phyloP scores from a whole-genome alignment of 306 rosid species.

The Urtica urens region DNA sequence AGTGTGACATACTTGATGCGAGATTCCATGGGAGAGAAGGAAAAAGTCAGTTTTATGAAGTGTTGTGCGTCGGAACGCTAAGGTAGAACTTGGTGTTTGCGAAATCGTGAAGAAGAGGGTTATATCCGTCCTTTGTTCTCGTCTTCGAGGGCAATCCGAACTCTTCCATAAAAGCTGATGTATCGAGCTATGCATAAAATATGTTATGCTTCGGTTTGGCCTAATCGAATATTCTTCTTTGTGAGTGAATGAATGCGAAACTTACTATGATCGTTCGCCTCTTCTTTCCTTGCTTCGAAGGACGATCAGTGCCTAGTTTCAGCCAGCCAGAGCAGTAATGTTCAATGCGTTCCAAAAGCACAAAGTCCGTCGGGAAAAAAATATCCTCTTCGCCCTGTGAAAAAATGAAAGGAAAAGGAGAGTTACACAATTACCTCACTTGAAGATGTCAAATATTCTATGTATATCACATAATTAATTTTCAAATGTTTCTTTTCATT shows the following conservation, averaged over 20 bases:
- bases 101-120: slow-evolving; percentile 87
- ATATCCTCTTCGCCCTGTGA: slow-evolving; percentile 94
- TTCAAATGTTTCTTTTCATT: too few species aligned
- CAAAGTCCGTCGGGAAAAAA: slow-evolving; percentile 87
- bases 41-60: slow-evolving; percentile 16
- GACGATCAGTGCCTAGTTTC: slow-evolving; percentile 31
- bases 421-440: neutral
- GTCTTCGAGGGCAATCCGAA: slow-evolving; percentile 83
- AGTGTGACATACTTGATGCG: neutral
- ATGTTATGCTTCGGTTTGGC: neutral
- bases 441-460: too few species aligned
- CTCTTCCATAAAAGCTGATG: slow-evolving; percentile 98
- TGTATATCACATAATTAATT: too few species aligned
- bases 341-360: slow-evolving; percentile 74
- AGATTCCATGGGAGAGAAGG: slow-evolving; percentile 11
- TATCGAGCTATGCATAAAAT: slow-evolving; percentile 55
- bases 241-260: slow-evolving; percentile 13
- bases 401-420: slow-evolving; percentile 3
- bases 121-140: slow-evolving; percentile 84
- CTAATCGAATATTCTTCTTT: neutral
- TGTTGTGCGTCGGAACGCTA: slow-evolving; percentile 85
- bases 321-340: slow-evolving; percentile 88
- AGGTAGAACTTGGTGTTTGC: slow-evolving; percentile 82
- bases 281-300: slow-evolving; percentile 65
- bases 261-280: slow-evolving; percentile 78